These are phyloP conservation scores for Kurtzmaniella quercitrusa DNA, from an alignment of 1,139 yeast genomes.

Conservation along the genomic window DNA sequence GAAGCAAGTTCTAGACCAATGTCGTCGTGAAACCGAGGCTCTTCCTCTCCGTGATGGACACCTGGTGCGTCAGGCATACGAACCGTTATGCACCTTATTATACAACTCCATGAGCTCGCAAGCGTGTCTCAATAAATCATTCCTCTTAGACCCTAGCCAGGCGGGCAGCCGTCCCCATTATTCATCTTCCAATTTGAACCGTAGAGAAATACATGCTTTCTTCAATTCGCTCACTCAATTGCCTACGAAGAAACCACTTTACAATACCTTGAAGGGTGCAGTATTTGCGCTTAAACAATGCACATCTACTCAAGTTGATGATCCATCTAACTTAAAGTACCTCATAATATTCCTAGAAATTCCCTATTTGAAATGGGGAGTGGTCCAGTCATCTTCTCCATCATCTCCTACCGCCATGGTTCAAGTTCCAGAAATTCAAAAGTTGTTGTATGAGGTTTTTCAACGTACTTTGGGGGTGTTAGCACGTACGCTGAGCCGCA, in stretches of 20 bases:
- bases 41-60: neutral
- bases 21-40: conserved; percentile 16
- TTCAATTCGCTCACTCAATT: conserved; percentile 41
- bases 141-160: conserved; percentile 24
- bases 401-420: conserved; percentile 27
- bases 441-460: conserved; percentile 57
- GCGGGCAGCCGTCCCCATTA: conserved; percentile 11
- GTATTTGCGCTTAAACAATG: conserved; percentile 43
- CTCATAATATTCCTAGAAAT: conserved; percentile 57
- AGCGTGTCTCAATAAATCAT: conserved; percentile 46
- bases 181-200: conserved; percentile 45
- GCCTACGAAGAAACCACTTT: conserved; percentile 60
- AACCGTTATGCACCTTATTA: conserved; percentile 46
- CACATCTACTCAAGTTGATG: conserved; percentile 17
- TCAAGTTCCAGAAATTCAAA: conserved; percentile 48
- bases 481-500: conserved; percentile 42
- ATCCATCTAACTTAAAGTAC: conserved; percentile 46
- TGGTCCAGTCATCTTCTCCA: conserved; percentile 15
- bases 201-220: conserved; percentile 35
- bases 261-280: conserved; percentile 46
- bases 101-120: conserved; percentile 37
- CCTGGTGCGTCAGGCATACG: conserved; percentile 25
- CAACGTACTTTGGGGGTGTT: conserved; percentile 65
- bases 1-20: neutral
- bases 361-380: conserved; percentile 50